A percentile compares a stretch with the other conserved stretches of the same genome.
phyloP scores from a whole-genome alignment of 495 filamentous ascomycete genomes.

The Diplogelasinospora grovesii region DNA sequence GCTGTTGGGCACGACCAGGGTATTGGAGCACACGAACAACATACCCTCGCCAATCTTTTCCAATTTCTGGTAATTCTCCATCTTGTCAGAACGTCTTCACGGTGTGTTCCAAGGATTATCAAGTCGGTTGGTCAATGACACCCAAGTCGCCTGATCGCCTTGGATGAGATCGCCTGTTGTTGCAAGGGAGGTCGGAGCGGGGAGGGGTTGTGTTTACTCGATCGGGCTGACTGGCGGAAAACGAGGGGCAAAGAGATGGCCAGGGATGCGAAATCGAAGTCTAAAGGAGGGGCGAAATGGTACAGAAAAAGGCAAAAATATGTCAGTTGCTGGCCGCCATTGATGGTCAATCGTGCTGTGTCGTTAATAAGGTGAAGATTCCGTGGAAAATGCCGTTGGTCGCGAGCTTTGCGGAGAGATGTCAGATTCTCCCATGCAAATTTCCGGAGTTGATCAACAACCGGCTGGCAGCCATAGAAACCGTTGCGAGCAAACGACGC shows the following conservation, averaged over 20 bases:
- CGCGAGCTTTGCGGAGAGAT: too few species aligned
- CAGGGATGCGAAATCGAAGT: slow-evolving; percentile 1
- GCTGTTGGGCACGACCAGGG: too few species aligned
- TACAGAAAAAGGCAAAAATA: slow-evolving; percentile 3
- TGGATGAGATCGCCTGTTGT: neutral
- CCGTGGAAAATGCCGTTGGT: too few species aligned
- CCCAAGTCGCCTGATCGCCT: neutral
- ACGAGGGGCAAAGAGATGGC: slow-evolving; percentile 15
- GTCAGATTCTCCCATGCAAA: slow-evolving; percentile 16
- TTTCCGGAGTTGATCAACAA: slow-evolving; percentile 24
- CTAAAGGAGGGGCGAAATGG: neutral
- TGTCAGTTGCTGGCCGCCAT: slow-evolving; percentile 7
- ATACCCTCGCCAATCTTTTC: slow-evolving; percentile 99
- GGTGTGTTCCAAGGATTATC: too few species aligned
- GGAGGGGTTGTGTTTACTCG: neutral
- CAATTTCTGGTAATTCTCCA: slow-evolving; percentile 99
- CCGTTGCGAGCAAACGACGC: slow-evolving; percentile 19
- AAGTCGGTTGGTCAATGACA: too few species aligned
- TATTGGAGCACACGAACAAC: too few species aligned
- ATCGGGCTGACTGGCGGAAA: neutral
- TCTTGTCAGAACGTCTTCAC: slow-evolving; percentile 30
- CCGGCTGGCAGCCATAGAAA: slow-evolving; percentile 12
- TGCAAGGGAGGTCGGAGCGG: neutral
- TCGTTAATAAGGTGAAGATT: neutral
- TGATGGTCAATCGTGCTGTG: slow-evolving; percentile 6